phyloP scores from a whole-genome alignment of 306 rosid genomes.

The Gastrolobium bilobum region DNA sequence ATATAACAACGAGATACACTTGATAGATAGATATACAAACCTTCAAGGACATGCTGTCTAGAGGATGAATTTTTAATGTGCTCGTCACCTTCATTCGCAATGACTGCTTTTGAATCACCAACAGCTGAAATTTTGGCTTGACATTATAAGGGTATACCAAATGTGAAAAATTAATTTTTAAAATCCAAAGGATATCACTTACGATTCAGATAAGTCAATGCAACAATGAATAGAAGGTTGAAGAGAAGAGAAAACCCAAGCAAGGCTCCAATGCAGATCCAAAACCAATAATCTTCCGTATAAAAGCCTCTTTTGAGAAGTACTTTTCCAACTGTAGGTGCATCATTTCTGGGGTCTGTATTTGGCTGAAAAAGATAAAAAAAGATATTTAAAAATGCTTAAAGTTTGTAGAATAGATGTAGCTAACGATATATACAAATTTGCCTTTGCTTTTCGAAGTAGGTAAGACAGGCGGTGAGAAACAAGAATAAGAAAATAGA shows the following conservation, averaged over 20 bases:
- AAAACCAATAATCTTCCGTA: conserved; percentile 68
- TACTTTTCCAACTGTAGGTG: conserved; percentile 69
- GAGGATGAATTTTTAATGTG: conserved; percentile 32
- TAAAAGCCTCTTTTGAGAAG: conserved; percentile 71
- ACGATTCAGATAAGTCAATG: conserved; percentile 72
- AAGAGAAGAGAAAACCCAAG: conserved; percentile 67
- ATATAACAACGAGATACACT: conserved; percentile 28
- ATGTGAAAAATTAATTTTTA: neutral
- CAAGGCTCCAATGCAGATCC: conserved; percentile 75
- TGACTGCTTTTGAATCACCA: conserved; percentile 60
- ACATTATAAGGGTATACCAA: neutral
- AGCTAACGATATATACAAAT: neutral
- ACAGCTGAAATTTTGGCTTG: conserved; percentile 58
- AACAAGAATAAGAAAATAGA: conserved; percentile 15
- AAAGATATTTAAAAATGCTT: neutral
- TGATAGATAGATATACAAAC: conserved; percentile 20
- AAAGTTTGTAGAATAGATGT: neutral
- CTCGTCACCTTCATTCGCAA: conserved; percentile 48
- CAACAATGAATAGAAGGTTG: conserved; percentile 63
- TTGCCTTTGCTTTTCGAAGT: neutral
- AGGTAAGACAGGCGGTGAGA: neutral
- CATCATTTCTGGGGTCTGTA: conserved; percentile 48
- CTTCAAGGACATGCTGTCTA: conserved; percentile 38
- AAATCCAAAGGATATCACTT: conserved; percentile 44
- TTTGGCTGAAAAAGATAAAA: conserved; percentile 58